phyloP scores from a whole-genome alignment of 495 filamentous ascomycete species.

The Aspergillus olivimuriae region DNA sequence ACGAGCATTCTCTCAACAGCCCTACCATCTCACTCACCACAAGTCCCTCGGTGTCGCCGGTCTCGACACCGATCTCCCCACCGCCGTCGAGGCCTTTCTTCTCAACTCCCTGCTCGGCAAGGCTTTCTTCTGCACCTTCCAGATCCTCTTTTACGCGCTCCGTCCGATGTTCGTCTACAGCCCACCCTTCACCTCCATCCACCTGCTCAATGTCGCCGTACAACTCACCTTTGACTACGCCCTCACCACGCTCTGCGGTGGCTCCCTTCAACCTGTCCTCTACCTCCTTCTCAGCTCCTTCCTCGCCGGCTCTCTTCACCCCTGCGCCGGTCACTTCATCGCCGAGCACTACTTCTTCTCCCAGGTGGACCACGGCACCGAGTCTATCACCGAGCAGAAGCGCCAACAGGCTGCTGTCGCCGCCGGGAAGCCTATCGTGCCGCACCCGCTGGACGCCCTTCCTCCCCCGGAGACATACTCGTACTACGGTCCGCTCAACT shows the following conservation, averaged over 20 bases:
- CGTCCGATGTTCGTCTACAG: constrained; percentile 93
- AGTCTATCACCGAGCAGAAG: constrained; percentile 43
- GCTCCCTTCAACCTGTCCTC: constrained; percentile 51
- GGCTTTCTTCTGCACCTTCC: constrained; percentile 99
- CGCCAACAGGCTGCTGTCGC: constrained; percentile 19
- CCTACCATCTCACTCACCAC: constrained; percentile 98
- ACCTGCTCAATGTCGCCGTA: constrained; percentile 68
- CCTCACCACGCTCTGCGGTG: constrained; percentile 51
- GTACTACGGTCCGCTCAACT: constrained; percentile 91
- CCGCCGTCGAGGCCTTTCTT: constrained; percentile 83
- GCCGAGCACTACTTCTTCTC: constrained; percentile 99
- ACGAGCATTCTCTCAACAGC: constrained; percentile 49
- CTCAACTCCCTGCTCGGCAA: constrained; percentile 96
- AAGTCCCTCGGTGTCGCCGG: constrained; percentile 97
- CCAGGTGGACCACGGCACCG: constrained; percentile 51
- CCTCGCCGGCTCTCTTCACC: constrained; percentile 88
- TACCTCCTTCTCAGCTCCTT: constrained; percentile 87
- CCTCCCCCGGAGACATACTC: constrained; percentile 90
- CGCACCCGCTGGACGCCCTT: constrained; percentile 39
- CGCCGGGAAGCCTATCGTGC: no score
- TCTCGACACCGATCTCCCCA: constrained; percentile 93
- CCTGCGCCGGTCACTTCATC: constrained; percentile 96
- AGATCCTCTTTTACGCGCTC: constrained; percentile 99
- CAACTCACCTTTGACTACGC: constrained; percentile 75
- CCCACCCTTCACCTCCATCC: constrained; percentile 79